Percentiles rank a stretch among this genome's conserved stretches.
These are phyloP conservation scores for Amylocystis lapponica DNA, from an alignment of 768 basidiomycete genomes.

Conservation along the genomic window DNA sequence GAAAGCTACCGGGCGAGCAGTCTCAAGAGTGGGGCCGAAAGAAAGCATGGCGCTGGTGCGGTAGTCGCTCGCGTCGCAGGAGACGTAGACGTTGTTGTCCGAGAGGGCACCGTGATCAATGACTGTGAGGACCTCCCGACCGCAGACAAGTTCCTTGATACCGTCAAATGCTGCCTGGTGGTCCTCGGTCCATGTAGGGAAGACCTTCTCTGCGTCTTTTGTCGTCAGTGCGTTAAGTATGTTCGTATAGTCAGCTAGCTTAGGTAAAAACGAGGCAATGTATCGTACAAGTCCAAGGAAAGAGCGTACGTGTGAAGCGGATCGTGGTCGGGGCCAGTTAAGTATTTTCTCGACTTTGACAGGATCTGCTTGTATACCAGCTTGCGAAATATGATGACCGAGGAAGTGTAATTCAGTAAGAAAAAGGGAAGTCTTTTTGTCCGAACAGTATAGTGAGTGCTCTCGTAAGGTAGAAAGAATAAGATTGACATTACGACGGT, in stretches of 20 bases:
- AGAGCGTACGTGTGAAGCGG: slow-evolving; percentile 9
- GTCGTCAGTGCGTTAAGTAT: slow-evolving; percentile 17
- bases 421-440: slow-evolving; percentile 25
- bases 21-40: slow-evolving; percentile 26
- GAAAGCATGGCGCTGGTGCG: slow-evolving; percentile 27
- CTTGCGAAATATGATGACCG: slow-evolving; percentile 25
- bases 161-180: slow-evolving; percentile 32
- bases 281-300: slow-evolving; percentile 19
- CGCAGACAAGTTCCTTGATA: slow-evolving; percentile 25
- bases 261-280: slow-evolving; percentile 14
- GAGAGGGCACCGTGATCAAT: slow-evolving; percentile 29
- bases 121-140: slow-evolving; percentile 20
- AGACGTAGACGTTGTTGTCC: slow-evolving; percentile 29
- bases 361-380: slow-evolving; percentile 25
- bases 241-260: slow-evolving; percentile 13
- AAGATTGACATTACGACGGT: slow-evolving; percentile 13
- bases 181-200: slow-evolving; percentile 22
- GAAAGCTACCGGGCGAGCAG: slow-evolving; percentile 26
- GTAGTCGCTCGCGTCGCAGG: slow-evolving; percentile 26
- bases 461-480: slow-evolving; percentile 14
- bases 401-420: slow-evolving; percentile 24
- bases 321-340: slow-evolving; percentile 27
- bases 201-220: slow-evolving; percentile 22
- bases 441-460: slow-evolving; percentile 20
- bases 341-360: slow-evolving; percentile 23